Percentiles rank a stretch among this genome's conserved stretches.
Evolutionary conservation across 768 basidiomycete genomes (phyloP).

Genomic region (Hygrophorus russula): DNA sequence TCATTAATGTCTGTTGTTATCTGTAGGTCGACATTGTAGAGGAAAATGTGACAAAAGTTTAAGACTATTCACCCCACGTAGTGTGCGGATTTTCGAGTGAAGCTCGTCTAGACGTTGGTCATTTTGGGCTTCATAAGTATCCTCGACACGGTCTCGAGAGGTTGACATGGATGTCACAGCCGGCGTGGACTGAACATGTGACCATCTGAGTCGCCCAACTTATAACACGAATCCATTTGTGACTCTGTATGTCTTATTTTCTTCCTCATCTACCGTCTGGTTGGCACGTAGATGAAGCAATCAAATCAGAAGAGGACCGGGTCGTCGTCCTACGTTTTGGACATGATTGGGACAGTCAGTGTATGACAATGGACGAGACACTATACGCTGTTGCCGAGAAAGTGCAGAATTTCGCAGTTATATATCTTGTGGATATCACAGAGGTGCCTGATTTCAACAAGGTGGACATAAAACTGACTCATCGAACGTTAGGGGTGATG

Average conservation of each 20-base stretch:
- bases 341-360: constrained; percentile 86
- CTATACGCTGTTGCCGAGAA: constrained; percentile 87
- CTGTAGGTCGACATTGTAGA: constrained; percentile 23
- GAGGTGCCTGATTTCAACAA: constrained; percentile 99
- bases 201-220: neutral
- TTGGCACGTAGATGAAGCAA: constrained; percentile 99
- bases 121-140: constrained; percentile 78
- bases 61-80: constrained; percentile 53
- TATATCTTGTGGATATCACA: constrained; percentile 91
- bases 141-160: constrained; percentile 40
- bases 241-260: constrained; percentile 67
- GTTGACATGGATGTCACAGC: constrained; percentile 22
- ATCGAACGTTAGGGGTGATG: neutral
- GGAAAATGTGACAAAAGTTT: neutral
- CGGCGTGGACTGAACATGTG: too few species aligned
- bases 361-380: constrained; percentile 99
- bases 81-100: constrained; percentile 72
- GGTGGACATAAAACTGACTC: constrained; percentile 29
- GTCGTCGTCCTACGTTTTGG: constrained; percentile 93
- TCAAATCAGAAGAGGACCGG: constrained; percentile 95
- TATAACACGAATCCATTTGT: constrained; percentile 35
- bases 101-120: constrained; percentile 77
- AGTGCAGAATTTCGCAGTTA: constrained; percentile 97
- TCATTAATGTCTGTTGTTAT: constrained; percentile 83
- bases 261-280: constrained; percentile 82